phyloP scores from a whole-genome alignment of 306 rosid species.

The Fragaria ananassa region DNA sequence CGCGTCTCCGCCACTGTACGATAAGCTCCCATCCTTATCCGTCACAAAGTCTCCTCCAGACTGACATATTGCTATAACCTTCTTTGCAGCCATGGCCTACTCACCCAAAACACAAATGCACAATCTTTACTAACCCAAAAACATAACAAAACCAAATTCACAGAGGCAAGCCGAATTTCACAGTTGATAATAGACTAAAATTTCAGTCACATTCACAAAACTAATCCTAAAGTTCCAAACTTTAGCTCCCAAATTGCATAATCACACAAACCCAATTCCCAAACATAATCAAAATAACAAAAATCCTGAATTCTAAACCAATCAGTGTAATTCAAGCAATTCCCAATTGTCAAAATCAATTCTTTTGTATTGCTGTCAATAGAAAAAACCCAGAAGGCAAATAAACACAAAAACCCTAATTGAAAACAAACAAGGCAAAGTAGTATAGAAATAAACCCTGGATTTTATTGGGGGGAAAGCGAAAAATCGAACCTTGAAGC shows the following conservation, averaged over 20 bases:
- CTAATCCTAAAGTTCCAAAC: background rate
- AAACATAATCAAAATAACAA: no score
- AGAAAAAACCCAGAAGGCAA: background rate
- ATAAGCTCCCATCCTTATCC: slow-evolving; percentile 67
- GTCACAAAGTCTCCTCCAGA: slow-evolving; percentile 85
- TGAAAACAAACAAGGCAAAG: background rate
- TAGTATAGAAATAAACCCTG: slow-evolving; percentile 21
- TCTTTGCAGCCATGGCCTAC: slow-evolving; percentile 66
- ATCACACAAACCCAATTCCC: slow-evolving; percentile 7
- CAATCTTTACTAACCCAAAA: background rate
- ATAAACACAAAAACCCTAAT: slow-evolving; percentile 11
- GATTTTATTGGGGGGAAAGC: background rate
- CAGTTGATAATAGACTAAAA: background rate
- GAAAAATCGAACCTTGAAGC: slow-evolving; percentile 31
- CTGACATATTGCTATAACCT: slow-evolving; percentile 88
- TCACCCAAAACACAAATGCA: background rate
- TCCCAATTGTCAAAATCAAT: background rate
- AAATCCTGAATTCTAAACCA: background rate
- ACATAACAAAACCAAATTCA: background rate
- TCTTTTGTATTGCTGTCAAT: background rate
- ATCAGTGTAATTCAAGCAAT: background rate
- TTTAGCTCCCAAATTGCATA: background rate
- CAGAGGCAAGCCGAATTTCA: background rate
- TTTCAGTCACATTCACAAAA: background rate
- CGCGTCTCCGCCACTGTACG: slow-evolving; percentile 84